A percentile compares a stretch with the other conserved stretches of the same genome.
phyloP scores from a whole-genome alignment of 1,139 yeast species.

The Pichia sp. region DNA sequence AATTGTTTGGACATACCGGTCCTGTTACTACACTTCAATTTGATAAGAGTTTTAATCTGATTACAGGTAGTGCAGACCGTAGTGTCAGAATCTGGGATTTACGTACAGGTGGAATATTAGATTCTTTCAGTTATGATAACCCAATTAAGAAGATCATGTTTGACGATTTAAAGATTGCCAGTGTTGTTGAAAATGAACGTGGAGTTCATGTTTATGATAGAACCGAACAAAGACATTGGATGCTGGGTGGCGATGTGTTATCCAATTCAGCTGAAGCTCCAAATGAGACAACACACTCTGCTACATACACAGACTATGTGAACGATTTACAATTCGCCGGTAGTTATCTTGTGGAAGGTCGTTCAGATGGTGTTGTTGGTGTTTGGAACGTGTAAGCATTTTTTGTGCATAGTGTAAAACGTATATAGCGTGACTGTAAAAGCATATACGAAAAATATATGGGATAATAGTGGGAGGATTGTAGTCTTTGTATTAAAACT shows the following conservation, averaged over 20 bases:
- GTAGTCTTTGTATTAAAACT: too few relatives aligned
- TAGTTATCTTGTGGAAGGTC: constrained; percentile 64
- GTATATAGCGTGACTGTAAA: too few relatives aligned
- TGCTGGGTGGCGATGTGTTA: constrained; percentile 39
- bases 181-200: constrained; percentile 43
- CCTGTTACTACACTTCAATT: constrained; percentile 69
- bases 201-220: constrained; percentile 58
- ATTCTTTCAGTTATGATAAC: constrained; percentile 52
- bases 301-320: constrained; percentile 26
- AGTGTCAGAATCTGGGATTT: constrained; percentile 72
- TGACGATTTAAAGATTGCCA: constrained; percentile 52
- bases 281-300: constrained; percentile 15
- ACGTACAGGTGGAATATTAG: constrained; percentile 48
- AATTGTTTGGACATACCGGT: constrained; percentile 68
- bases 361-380: constrained; percentile 55
- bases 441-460: too few relatives aligned
- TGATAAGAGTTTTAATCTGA: constrained; percentile 53
- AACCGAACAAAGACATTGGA: constrained; percentile 48
- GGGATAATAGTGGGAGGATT: too few relatives aligned
- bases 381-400: constrained; percentile 42
- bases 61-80: constrained; percentile 65
- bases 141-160: constrained; percentile 54
- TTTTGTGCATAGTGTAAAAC: too few relatives aligned
- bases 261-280: constrained; percentile 24
- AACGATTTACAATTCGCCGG: constrained; percentile 50